Evolutionary conservation across 1,139 yeast genomes (phyloP), one percentile per base, ranked within the genome.

Genomic region (Lodderomyces elongisporus): DNA sequence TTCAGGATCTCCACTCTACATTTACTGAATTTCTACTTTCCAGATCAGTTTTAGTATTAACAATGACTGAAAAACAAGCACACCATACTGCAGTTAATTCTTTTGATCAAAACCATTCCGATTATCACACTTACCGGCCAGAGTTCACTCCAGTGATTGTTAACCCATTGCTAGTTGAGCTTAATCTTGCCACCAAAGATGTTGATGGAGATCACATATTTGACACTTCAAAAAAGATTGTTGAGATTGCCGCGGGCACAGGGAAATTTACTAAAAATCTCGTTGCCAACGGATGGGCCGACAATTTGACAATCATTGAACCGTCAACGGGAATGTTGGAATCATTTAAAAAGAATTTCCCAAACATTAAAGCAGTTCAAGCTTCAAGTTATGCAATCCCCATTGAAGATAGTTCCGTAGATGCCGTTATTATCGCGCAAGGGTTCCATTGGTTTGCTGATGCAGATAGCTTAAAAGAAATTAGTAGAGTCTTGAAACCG

Each of bases 381-480:
- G 78, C 75, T 0, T 61, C 75, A 10, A 66, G 77, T 7, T 74
- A 74, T 45, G 41, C 58, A 1, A 50, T 77, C n/a, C 80, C 83
- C 1, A 42, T 69, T 1, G 60, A 58, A 2, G 74, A 66, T 37
- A 46, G 51, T 13, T 55, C 72, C 0, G 63, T 67, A 12, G 85
- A 78, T 47, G 68, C 71, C 0, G 60, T 79, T 1, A 55, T 77
- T n/a, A 55, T 74, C 9, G 84, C 85, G 0, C 85, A 79, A 45
- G 85, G 77, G 0, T 79, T 74, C 51, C 85, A 79, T 45, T 79
- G 85, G 85, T 79, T 79, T 52, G 68, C 78, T 12, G 79, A 75
- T 45, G 37, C 44, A 2, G 62, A 57, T 4, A 62, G 81, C 2
- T 51, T 79, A 25, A 52, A 56, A 35, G 85, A 79, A 47, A 51